These are phyloP conservation scores for Talaromyces ruber DNA, from an alignment of 495 filamentous ascomycete genomes.

Conservation along the genomic window DNA sequence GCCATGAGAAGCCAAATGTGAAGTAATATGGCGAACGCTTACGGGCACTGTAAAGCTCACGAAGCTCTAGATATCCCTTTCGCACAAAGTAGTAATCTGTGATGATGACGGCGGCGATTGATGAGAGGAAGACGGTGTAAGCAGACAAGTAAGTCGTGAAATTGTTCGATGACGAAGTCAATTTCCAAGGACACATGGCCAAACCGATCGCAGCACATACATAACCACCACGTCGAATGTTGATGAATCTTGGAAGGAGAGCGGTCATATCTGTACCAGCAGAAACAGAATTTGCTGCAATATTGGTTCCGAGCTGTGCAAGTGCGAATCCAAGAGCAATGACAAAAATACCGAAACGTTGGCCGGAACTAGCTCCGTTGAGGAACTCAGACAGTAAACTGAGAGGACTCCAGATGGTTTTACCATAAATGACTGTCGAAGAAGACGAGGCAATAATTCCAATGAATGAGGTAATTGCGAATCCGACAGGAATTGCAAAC, in stretches of 20 bases:
- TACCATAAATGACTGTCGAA: slow-evolving; percentile 60
- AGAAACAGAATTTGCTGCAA: slow-evolving; percentile 84
- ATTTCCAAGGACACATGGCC: slow-evolving; percentile 85
- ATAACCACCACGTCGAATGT: slow-evolving; percentile 85
- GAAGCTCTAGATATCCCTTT: slow-evolving; percentile 70
- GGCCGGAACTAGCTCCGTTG: slow-evolving; percentile 58
- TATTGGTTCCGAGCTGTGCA: slow-evolving; percentile 88
- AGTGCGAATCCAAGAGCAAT: slow-evolving; percentile 76
- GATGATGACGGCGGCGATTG: slow-evolving; percentile 85
- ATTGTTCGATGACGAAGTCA: slow-evolving; percentile 69
- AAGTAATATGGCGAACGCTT: slow-evolving; percentile 64
- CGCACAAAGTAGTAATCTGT: slow-evolving; percentile 88
- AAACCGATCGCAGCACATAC: slow-evolving; percentile 78
- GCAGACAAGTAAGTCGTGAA: slow-evolving; percentile 94
- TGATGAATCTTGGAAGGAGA: slow-evolving; percentile 76
- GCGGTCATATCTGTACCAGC: slow-evolving; percentile 90
- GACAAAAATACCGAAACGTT: slow-evolving; percentile 85
- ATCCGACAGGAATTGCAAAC: slow-evolving; percentile 76
- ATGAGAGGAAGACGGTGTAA: slow-evolving; percentile 92
- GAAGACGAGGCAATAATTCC: slow-evolving; percentile 90
- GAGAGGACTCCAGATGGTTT: slow-evolving; percentile 83
- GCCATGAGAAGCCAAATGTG: slow-evolving; percentile 68
- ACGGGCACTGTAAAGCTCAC: slow-evolving; percentile 68
- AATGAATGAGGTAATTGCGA: slow-evolving; percentile 85
- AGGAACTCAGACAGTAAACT: slow-evolving; percentile 68